A percentile compares a stretch with the other conserved stretches of the same genome.
These are phyloP conservation scores for Eucalyptus polybractea DNA, from an alignment of 345 rosid species.

Conservation along the genomic window DNA sequence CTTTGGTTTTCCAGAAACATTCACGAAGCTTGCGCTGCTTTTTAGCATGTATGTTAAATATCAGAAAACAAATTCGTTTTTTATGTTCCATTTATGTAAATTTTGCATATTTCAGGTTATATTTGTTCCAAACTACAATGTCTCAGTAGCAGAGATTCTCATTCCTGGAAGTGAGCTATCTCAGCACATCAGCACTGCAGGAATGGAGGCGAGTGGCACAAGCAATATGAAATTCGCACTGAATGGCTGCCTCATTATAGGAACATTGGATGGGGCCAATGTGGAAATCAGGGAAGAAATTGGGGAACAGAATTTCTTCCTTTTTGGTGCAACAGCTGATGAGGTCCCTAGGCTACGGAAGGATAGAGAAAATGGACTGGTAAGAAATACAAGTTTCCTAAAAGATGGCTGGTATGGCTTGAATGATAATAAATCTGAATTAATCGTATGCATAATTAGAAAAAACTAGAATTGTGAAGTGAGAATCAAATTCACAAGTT, in stretches of 20 bases:
- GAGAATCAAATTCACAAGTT: background rate
- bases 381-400: conserved; percentile 6
- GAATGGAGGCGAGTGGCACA: conserved; percentile 99
- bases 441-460: background rate
- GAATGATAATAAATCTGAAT: background rate
- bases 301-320: conserved; percentile 87
- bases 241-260: conserved; percentile 93
- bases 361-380: conserved; percentile 84
- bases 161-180: conserved; percentile 98
- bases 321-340: conserved; percentile 87
- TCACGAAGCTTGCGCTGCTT: background rate
- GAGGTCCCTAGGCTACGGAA: conserved; percentile 74
- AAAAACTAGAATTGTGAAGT: background rate
- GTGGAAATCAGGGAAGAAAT: conserved; percentile 95
- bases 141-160: conserved; percentile 87
- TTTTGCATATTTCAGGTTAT: conserved; percentile 49
- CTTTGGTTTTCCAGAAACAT: background rate
- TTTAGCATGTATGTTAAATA: background rate
- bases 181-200: conserved; percentile 97
- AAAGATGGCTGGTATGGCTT: background rate
- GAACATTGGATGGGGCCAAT: conserved; percentile 96
- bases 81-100: background rate
- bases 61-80: background rate
- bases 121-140: conserved; percentile 94
- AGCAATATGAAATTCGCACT: conserved; percentile 98